A percentile compares a stretch with the other conserved stretches of the same genome.
Conservation (phyloP, 768 basidiomycete species). For the Leccinum subtestaceum region DNA sequence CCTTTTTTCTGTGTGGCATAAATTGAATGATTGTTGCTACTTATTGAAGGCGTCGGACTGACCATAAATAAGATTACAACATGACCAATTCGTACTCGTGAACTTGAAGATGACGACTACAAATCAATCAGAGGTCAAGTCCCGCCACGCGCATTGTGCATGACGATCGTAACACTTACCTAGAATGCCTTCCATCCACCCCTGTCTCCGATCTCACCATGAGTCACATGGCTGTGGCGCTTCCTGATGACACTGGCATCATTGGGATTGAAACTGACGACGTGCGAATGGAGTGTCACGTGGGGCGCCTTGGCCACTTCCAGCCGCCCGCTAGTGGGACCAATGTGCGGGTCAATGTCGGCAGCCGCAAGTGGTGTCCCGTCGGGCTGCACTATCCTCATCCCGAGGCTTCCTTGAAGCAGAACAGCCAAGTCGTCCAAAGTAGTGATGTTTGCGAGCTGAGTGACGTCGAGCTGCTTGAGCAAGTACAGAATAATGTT, state of each 20-base stretch:
- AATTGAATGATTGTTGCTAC: too few species aligned
- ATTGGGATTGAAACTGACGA: not conserved
- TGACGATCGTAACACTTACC: not conserved
- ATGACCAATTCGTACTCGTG: too few species aligned
- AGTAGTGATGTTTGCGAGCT: slow-evolving; percentile 3
- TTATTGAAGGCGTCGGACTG: not conserved
- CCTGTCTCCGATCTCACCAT: not conserved
- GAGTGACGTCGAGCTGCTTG: not conserved
- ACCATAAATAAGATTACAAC: not conserved
- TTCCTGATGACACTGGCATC: not conserved
- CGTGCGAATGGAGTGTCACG: slow-evolving; percentile 15
- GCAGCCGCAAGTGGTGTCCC: slow-evolving; percentile 7
- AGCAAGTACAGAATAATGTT: slow-evolving; percentile 11
- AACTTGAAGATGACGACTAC: not conserved
- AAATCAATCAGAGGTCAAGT: not conserved
- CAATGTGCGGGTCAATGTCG: not conserved
- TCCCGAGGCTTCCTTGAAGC: slow-evolving; percentile 11
- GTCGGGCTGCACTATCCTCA: slow-evolving; percentile 14
- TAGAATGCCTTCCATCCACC: slow-evolving; percentile 5
- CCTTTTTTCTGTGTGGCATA: too few species aligned
- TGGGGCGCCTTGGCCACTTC: slow-evolving; percentile 9
- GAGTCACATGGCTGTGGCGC: not conserved
- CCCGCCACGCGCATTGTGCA: not conserved
- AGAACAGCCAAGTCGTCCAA: not conserved
- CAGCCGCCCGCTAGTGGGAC: not conserved